Evolutionary conservation across 148 eudicot species (phyloP).

Genomic region (Fallopia convolvulus): DNA sequence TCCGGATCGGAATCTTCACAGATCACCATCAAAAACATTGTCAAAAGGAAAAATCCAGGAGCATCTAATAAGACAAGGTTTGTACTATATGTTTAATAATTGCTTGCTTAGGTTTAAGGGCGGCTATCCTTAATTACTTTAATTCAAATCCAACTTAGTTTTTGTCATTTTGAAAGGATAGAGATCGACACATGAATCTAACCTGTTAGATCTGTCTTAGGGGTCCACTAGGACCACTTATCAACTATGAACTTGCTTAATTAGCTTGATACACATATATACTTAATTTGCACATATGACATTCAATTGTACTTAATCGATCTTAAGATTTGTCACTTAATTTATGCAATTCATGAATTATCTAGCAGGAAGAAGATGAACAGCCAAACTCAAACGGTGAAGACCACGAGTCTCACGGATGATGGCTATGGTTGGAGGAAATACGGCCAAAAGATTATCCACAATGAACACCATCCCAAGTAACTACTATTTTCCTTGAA

Average conservation of each 20-base stretch:
- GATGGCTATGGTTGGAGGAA: constrained; percentile 44
- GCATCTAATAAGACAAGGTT: constrained; percentile 3
- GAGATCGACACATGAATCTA: not conserved
- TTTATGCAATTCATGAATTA: not conserved
- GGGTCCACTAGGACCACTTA: not conserved
- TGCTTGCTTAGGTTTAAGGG: not conserved
- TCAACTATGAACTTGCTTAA: no score
- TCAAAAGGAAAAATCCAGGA: not conserved
- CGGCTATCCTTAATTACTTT: not conserved
- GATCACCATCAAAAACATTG: not conserved
- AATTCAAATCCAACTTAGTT: not conserved
- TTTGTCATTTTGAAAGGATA: not conserved
- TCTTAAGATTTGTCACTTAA: no score
- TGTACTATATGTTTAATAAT: not conserved
- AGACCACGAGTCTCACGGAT: constrained; percentile 12
- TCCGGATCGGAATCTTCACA: not conserved
- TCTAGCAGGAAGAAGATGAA: not conserved
- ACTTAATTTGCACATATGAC: no score
- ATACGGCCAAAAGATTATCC: constrained; percentile 33
- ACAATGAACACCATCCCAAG: not conserved
- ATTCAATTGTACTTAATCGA: not conserved
- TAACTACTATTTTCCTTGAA: not conserved
- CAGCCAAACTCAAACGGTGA: constrained; percentile 4
- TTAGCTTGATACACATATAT: no score
- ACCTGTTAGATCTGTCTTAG: not conserved